Evolutionary conservation across 352 stramenopile genomes (phyloP), one percentile per base, ranked within the genome.

Genomic region (Globisporangium abappressorium): DNA sequence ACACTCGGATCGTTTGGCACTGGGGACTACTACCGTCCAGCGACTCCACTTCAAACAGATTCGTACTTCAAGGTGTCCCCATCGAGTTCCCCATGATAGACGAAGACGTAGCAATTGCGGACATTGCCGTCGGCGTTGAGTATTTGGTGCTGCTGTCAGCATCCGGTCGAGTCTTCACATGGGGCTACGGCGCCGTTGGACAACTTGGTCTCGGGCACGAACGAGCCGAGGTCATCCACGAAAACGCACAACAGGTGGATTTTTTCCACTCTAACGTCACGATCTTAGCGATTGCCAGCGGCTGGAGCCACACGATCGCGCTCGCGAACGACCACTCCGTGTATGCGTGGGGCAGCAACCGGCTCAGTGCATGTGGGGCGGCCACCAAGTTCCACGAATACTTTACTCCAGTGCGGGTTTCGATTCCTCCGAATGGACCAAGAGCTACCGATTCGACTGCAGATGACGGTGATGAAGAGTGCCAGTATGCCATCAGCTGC

Each of bases 351-450:
- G 78, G 79, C 15, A 80, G 65, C 58, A 86, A 86, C 55, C 53
- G 47, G 6, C 63, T 72, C 26, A 76, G 79, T 9, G 74, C 70
- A 3, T 82, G 79, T 57, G 79, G 79, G 0, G 72, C 74, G 2
- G 70, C 70, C 22, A 86, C 76, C 30, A 84, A 76, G 24, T 86
- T 86, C 60, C 71, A 72, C 34, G 72, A 79, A 15, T 86, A 86
- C 43, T 79, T 75, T 47, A 54, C 75, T 5, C 76, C 76, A 12
- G 75, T 82, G 8, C 64, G 72, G 30, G 68, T 86, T 51, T n/a
- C 66, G 14, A 55, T 82, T 11, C 69, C 72, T 8, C 51, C 30
- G 2, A 9, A 28, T 3, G 26, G 2, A 2, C 26, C 5, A 36
- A 26, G 51, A n/a, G 54, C 22, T 38, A 15, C 26, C 5, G 49